Evolutionary conservation across 2,329 filamentous ascomycete genomes (phyloP), one percentile per base, ranked within the genome.

Genomic region (Pestalotiopsis sp.): DNA sequence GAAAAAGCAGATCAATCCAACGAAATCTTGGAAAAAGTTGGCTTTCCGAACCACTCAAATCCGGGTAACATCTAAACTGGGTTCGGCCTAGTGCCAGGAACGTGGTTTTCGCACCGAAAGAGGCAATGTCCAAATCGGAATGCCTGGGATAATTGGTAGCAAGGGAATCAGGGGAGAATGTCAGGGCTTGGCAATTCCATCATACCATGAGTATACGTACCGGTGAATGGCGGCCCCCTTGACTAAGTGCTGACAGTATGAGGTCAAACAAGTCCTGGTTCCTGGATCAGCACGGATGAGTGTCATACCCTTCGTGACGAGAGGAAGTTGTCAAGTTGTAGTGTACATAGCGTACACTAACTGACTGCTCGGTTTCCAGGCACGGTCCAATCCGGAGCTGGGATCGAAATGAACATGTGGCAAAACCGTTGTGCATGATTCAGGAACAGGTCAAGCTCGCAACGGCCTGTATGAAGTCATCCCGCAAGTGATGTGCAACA

Each of bases 61-160:
- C 59, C 27, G 59, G 31, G 59, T 25, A 20, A 17, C 17, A 14
- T n/a, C 59, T 41, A 31, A n/a, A 31, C 27, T n/a, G n/a, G 9
- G 59, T 41, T 62, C 23, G 59, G 59, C n/a, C n/a, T 62, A 62
- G 27, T 36, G 59, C 31, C 59, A 62, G 59, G 59, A 62, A 62
- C 59, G 57, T 59, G 57, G 57, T 49, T 31, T 14, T 45, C 20
- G 20, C 31, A 36, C 25, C 36, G n/a, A n/a, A n/a, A 49, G n/a
- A 49, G n/a, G 38, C 57, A 59, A 52, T 52, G 45, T 20, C 20
- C 45, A n/a, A 17, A n/a, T 36, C 57, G 25, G 27, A 36, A 36
- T 59, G 23, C 23, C 49, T 56, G 14, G 20, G 20, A 20, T 52
- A 20, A 9, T 52, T 52, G 45, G 45, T n/a, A 20, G 17, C 9